Base-by-base conservation (phyloP, 2,329 filamentous ascomycete genomes). In the Hypomyces perniciosus region DNA sequence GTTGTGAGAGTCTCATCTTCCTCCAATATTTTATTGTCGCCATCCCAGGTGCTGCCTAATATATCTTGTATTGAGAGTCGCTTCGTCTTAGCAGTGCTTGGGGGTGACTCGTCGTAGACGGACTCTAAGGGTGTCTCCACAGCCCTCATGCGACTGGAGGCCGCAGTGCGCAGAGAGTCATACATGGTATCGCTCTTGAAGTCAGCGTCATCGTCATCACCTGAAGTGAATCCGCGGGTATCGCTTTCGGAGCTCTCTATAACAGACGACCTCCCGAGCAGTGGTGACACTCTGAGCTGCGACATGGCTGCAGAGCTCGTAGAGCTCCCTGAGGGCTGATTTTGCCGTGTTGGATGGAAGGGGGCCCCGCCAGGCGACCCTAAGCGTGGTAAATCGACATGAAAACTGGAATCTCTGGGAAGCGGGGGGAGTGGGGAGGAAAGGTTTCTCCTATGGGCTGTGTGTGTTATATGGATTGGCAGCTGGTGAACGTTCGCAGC, bases 71-170 rank as follows among this genome's bases (percentile, higher is more conserved):
- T 79, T 0, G 79, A 81, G 8, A 80, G 62, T 28, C 79, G 72
- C 59, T 80, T 81, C 3, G 74, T 70, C 61, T 75, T 81, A 57
- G 76, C 75, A 1, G 78, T 77, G 62, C 77, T 79, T 6, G 81
- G 79, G 34, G 84, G 85, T 10, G 86, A 88, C 59, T 91, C 87
- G 67, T 91, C 86, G 66, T 90, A 91, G 74, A 90, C 87, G 27
- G 83, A 88, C 62, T 90, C 86, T 45, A 90, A 72, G 12, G 86
- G 85, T 29, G 85, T 86, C 62, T 88, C 83, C 43, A 83, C 77
- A 33, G 81, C 80, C 53, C 83, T 80, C 48, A 79, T 76, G 55
- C 83, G 85, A 54, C 79, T 78, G 8, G 86, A 89, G 37, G 79
- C 84, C 53, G 79, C 76, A 12, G 87, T 90, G 48, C 85, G 83